These are phyloP conservation scores for Trametes cubensis DNA, from an alignment of 768 basidiomycete species.

Conservation along the genomic window DNA sequence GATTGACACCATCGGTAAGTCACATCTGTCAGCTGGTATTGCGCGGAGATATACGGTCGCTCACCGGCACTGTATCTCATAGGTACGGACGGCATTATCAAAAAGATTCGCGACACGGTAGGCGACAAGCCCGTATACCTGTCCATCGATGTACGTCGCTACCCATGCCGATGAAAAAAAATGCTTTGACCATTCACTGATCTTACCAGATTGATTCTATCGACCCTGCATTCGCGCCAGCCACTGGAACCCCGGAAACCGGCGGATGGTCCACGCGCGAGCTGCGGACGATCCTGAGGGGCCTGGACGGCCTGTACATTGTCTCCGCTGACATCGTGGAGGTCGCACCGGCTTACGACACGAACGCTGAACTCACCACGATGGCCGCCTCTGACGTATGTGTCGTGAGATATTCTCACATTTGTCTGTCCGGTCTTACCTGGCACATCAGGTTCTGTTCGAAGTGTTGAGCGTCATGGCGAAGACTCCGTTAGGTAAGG, in stretches of 20 bases:
- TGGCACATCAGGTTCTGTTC: constrained; percentile 58
- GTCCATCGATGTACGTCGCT: constrained; percentile 64
- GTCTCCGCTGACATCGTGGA: constrained; percentile 86
- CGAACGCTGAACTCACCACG: constrained; percentile 62
- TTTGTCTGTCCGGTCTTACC: constrained; percentile 42
- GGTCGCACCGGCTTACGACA: constrained; percentile 81
- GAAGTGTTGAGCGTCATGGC: constrained; percentile 81
- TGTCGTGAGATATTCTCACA: constrained; percentile 24
- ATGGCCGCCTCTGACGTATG: constrained; percentile 65
- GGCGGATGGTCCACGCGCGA: constrained; percentile 87
- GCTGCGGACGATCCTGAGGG: constrained; percentile 73
- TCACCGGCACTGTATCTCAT: not conserved
- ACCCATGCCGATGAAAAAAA: not conserved
- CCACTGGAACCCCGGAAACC: constrained; percentile 84
- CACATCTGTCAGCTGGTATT: too few relatives aligned
- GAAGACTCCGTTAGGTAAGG: constrained; percentile 74
- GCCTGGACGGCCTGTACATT: constrained; percentile 73
- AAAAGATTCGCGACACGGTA: constrained; percentile 77
- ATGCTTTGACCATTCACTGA: not conserved
- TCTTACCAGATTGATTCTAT: constrained; percentile 67
- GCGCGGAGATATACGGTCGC: too few relatives aligned
- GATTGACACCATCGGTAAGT: constrained; percentile 75
- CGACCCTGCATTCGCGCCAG: constrained; percentile 81
- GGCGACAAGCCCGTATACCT: constrained; percentile 77
- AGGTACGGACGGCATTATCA: constrained; percentile 78